Percentiles rank a stretch among this genome's conserved stretches.
These are phyloP conservation scores for Xylariaceae sp. DNA, from an alignment of 2,329 filamentous ascomycete species.

Conservation along the genomic window DNA sequence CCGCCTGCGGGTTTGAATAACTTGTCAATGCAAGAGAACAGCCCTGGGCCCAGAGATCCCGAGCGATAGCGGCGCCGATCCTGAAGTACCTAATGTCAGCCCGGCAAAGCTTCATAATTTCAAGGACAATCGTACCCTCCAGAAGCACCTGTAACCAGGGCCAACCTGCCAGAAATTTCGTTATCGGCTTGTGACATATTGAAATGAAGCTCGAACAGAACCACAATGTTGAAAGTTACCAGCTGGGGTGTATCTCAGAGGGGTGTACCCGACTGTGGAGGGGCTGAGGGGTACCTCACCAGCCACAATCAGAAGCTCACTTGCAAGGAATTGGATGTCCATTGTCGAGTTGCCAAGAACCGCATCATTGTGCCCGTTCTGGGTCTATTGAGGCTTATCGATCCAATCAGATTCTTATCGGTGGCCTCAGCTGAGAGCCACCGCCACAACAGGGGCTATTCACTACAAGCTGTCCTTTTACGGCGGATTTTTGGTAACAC, in stretches of 20 bases:
- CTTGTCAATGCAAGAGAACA: conserved; percentile 31
- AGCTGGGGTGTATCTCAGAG: too few relatives aligned
- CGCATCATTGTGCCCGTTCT: conserved; percentile 2
- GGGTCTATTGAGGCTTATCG: conserved; percentile 14
- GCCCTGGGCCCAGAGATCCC: conserved; percentile 29
- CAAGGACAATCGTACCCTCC: conserved; percentile 23
- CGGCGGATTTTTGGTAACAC: conserved; percentile 13
- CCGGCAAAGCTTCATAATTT: neutral
- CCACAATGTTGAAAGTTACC: too few relatives aligned
- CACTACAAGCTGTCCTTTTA: conserved; percentile 25
- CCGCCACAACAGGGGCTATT: conserved; percentile 15
- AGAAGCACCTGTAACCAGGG: conserved; percentile 31
- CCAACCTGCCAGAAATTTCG: conserved; percentile 28
- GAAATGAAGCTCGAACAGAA: too few relatives aligned
- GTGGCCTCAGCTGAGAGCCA: conserved; percentile 19
- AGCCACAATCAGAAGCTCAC: neutral
- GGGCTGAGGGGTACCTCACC: neutral
- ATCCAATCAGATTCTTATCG: conserved; percentile 23
- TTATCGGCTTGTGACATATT: conserved; percentile 29
- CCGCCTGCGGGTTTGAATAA: conserved; percentile 22
- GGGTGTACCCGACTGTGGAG: too few relatives aligned
- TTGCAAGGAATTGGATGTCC: too few relatives aligned
- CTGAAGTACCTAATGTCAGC: conserved; percentile 18
- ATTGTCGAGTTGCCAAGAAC: neutral
- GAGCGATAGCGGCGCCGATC: conserved; percentile 30